Conservation (phyloP, 495 filamentous ascomycete genomes). For the Daldinia vernicosa region DNA sequence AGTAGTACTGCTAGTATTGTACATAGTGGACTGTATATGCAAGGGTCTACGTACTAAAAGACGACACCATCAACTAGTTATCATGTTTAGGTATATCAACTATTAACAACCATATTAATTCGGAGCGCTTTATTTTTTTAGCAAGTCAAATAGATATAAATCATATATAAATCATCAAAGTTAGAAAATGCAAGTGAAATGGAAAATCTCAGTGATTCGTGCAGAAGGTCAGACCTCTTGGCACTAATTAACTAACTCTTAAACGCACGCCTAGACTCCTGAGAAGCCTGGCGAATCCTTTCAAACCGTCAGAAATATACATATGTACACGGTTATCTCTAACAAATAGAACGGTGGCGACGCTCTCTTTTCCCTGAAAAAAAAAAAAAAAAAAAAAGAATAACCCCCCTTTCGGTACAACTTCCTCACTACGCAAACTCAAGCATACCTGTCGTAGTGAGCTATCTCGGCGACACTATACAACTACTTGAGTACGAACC, state of each 20-base stretch:
- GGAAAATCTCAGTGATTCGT: not conserved
- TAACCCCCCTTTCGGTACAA: constrained; percentile 6
- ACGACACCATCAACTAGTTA: too few species aligned
- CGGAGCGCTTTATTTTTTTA: not conserved
- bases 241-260: constrained; percentile 28
- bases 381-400: not conserved
- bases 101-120: too few species aligned
- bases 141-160: not conserved
- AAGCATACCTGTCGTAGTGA: not conserved
- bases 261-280: constrained; percentile 37
- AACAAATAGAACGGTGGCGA: constrained; percentile 8
- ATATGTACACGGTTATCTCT: constrained; percentile 45
- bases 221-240: not conserved
- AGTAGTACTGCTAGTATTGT: too few species aligned
- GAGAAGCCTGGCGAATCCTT: constrained; percentile 33
- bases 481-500: not conserved
- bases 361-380: constrained; percentile 1
- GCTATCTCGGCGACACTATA: not conserved
- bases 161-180: not conserved
- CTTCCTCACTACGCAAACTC: constrained; percentile 14
- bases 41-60: not conserved
- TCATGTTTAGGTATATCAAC: too few species aligned
- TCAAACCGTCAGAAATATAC: constrained; percentile 44
- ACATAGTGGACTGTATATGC: not conserved
- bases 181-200: not conserved